phyloP scores from a whole-genome alignment of 805 yeast genomes.

The Ogataea trehalophila region DNA sequence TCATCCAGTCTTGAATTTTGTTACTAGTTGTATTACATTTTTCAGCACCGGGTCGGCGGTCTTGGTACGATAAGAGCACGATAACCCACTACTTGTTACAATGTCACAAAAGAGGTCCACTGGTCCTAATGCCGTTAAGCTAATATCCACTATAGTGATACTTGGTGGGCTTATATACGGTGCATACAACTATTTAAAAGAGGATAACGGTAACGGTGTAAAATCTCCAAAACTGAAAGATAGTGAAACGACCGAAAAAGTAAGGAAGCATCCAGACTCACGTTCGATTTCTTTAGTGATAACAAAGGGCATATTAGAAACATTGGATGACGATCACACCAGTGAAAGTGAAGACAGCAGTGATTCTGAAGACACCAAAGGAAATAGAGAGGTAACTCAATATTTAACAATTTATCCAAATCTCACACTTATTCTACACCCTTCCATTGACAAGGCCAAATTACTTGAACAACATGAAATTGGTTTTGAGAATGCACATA shows the following conservation, averaged over 20 bases:
- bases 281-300: slow-evolving; percentile 18
- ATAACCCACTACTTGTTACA: no score
- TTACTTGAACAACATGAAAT: slow-evolving; percentile 17
- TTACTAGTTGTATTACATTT: no score
- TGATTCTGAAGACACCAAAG: slow-evolving; percentile 1
- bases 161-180: slow-evolving; percentile 11
- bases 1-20: no score
- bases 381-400: slow-evolving; percentile 1
- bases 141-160: slow-evolving; percentile 23
- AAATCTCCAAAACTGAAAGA: no score
- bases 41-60: no score
- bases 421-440: slow-evolving; percentile 26
- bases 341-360: slow-evolving; percentile 4
- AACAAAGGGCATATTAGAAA: slow-evolving; percentile 6
- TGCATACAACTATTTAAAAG: slow-evolving; percentile 6
- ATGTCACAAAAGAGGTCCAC: neutral
- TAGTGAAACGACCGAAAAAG: no score
- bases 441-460: slow-evolving; percentile 14
- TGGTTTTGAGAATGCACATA: slow-evolving; percentile 20
- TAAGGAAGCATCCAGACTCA: no score
- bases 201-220: no score
- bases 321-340: slow-evolving; percentile 5
- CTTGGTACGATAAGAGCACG: no score
- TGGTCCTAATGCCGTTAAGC: slow-evolving; percentile 22
- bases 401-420: slow-evolving; percentile 17